Evolutionary conservation across 2,329 filamentous ascomycete species (phyloP).

Genomic region (Chaetomium sp.): DNA sequence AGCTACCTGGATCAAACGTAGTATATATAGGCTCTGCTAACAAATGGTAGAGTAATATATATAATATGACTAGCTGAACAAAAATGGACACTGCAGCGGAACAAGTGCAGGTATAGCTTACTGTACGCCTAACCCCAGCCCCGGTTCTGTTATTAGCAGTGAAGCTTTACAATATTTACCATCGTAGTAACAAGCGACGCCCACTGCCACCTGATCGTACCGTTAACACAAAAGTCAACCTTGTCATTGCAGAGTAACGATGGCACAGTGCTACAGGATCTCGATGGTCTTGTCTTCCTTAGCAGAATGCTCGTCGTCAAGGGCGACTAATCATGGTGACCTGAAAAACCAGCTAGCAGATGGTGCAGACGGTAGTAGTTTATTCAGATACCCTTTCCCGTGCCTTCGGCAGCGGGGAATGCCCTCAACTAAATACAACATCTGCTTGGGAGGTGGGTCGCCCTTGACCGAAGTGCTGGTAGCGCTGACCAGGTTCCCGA

Average conservation of each 20-base stretch:
- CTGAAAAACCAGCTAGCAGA: too few relatives aligned
- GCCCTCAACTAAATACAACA: too few relatives aligned
- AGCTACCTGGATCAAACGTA: constrained; percentile 7
- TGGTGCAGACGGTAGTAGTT: too few relatives aligned
- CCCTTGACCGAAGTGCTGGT: too few relatives aligned
- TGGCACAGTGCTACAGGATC: not conserved
- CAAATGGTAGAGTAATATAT: not conserved
- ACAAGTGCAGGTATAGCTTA: not conserved
- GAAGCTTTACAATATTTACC: not conserved
- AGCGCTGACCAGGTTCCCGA: too few relatives aligned
- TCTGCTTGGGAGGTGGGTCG: too few relatives aligned
- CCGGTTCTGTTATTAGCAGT: constrained; percentile 4
- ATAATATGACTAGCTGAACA: not conserved
- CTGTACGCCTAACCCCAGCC: not conserved
- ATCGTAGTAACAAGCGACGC: not conserved
- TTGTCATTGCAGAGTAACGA: not conserved
- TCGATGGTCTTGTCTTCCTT: too few relatives aligned
- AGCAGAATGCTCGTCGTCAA: too few relatives aligned
- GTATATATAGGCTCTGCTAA: constrained; percentile 3
- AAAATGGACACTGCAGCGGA: constrained; percentile 1
- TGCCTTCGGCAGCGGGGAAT: too few relatives aligned
- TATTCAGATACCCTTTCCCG: too few relatives aligned
- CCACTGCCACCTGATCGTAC: not conserved
- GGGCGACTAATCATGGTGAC: too few relatives aligned
- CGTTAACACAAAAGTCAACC: not conserved